Evolutionary conservation across 2,329 filamentous ascomycete genomes (phyloP).

Genomic region (Fusarium algeriense): DNA sequence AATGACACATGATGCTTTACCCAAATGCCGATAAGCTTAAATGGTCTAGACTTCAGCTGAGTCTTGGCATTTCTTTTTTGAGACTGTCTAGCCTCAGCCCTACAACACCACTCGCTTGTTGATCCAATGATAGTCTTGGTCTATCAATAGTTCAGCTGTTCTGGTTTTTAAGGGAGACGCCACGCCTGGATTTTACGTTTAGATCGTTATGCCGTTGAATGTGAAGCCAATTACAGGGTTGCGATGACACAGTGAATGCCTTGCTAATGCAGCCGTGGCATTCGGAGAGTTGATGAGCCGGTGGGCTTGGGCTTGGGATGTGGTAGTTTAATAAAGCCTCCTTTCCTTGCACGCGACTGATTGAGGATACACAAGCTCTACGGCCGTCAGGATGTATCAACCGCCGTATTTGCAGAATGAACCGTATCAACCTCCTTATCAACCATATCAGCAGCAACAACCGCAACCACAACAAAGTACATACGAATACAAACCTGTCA

Average conservation of each 20-base stretch:
- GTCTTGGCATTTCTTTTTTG: slow-evolving; percentile 22
- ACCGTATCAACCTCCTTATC: slow-evolving; percentile 7
- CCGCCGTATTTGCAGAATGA: slow-evolving; percentile 19
- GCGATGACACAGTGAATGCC: neutral
- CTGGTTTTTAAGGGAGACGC: slow-evolving; percentile 10
- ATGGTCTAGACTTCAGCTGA: slow-evolving; percentile 30
- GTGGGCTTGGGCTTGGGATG: neutral
- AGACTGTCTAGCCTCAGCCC: slow-evolving; percentile 17
- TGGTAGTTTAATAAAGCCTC: slow-evolving; percentile 26
- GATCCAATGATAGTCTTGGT: slow-evolving; percentile 7
- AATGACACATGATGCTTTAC: slow-evolving; percentile 14
- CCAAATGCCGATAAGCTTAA: slow-evolving; percentile 28
- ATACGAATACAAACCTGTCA: slow-evolving; percentile 31
- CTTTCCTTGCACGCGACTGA: neutral
- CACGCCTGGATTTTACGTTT: slow-evolving; percentile 14
- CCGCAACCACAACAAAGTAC: neutral
- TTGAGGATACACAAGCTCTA: neutral
- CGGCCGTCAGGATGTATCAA: slow-evolving; percentile 20
- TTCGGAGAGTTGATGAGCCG: slow-evolving; percentile 22
- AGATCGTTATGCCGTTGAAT: neutral
- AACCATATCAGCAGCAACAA: slow-evolving; percentile 1
- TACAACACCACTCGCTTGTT: slow-evolving; percentile 14
- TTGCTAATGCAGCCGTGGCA: neutral
- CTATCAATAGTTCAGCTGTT: slow-evolving; percentile 12
- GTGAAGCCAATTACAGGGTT: slow-evolving; percentile 8